These are phyloP conservation scores for Cetradonia linearis DNA, from an alignment of 495 filamentous ascomycete species.

Conservation along the genomic window DNA sequence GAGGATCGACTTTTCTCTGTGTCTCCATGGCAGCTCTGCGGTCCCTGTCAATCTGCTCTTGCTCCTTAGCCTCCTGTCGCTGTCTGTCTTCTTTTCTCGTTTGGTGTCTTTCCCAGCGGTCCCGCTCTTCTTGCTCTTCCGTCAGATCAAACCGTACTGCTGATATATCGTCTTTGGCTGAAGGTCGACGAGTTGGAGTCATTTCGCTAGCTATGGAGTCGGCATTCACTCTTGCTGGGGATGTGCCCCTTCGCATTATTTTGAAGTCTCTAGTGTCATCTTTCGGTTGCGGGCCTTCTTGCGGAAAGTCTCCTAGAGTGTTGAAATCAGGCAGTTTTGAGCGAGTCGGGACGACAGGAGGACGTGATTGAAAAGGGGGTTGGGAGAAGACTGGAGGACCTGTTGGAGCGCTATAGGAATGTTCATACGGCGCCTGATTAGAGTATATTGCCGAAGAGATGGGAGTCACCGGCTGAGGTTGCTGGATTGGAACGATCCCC, in stretches of 20 bases:
- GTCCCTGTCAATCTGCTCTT: constrained; percentile 10
- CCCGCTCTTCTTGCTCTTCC: constrained; percentile 38
- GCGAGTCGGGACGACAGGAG: neutral
- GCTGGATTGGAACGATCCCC: constrained; percentile 43
- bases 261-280: neutral
- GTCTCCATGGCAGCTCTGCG: constrained; percentile 11
- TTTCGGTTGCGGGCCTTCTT: constrained; percentile 4
- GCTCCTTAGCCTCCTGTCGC: constrained; percentile 17
- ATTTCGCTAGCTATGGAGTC: constrained; percentile 12
- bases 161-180: constrained; percentile 34
- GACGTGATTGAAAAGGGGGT: constrained; percentile 4
- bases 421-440: constrained; percentile 32
- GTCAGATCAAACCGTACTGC: constrained; percentile 41
- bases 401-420: constrained; percentile 31
- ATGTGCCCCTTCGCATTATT: constrained; percentile 19
- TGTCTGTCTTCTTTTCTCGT: constrained; percentile 26
- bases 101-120: constrained; percentile 33
- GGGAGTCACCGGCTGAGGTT: constrained; percentile 47
- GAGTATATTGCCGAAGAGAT: constrained; percentile 47
- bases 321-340: neutral
- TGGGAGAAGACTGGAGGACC: constrained; percentile 29
- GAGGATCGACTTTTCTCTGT: constrained; percentile 3
- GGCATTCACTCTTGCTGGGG: constrained; percentile 14
- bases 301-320: constrained; percentile 9
- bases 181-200: constrained; percentile 28